Conservation (phyloP, 1,139 yeast genomes). For the Candida gigantensis region DNA sequence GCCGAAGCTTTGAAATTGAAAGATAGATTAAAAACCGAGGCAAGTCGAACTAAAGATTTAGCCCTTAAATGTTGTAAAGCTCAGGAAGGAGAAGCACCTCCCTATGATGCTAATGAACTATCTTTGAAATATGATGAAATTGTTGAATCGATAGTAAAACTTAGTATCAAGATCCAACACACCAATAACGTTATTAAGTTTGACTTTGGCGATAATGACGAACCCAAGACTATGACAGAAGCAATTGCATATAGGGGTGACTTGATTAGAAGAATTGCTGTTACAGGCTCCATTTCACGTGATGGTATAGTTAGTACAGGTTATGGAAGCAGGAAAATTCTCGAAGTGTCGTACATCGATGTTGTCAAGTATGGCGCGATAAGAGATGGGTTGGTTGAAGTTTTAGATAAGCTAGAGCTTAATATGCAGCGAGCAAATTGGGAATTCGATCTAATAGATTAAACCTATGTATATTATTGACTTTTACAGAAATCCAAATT, state of each 20-base stretch:
- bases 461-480: neutral
- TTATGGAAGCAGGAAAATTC: neutral
- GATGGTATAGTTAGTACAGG: neutral
- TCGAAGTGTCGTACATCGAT: conserved; percentile 1
- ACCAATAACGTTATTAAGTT: conserved; percentile 3
- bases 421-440: conserved; percentile 5
- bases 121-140: neutral
- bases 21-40: neutral
- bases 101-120: conserved; percentile 6
- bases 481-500: neutral
- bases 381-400: neutral
- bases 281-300: no score
- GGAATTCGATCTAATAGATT: conserved; percentile 10
- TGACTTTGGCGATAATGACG: neutral
- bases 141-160: neutral
- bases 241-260: conserved; percentile 5
- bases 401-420: neutral
- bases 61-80: conserved; percentile 3
- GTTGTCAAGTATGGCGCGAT: conserved; percentile 2
- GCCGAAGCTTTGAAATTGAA: conserved; percentile 6
- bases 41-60: neutral
- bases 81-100: conserved; percentile 2
- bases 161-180: conserved; percentile 2
- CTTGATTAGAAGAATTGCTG: neutral
- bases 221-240: conserved; percentile 2